Conservation (phyloP, 1,284 basidiomycete species). For the Stereum hirsutum region DNA sequence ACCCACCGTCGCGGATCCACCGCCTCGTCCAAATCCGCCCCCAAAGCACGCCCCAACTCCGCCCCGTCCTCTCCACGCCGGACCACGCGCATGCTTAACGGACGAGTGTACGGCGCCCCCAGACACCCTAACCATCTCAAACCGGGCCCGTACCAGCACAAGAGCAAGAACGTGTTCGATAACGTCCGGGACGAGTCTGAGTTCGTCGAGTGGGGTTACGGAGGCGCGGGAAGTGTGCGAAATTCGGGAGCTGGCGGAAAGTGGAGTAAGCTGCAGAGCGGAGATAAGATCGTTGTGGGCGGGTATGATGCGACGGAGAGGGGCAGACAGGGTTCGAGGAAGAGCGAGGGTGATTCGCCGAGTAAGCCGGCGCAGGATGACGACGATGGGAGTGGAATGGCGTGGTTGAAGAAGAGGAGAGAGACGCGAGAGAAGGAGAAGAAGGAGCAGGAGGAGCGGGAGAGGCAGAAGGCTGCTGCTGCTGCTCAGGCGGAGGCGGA, state of each 20-base stretch:
- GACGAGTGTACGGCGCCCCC: conserved; percentile 62
- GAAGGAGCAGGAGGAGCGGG: conserved; percentile 20
- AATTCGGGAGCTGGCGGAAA: conserved; percentile 13
- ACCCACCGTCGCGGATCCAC: conserved; percentile 1
- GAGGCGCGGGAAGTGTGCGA: conserved; percentile 68
- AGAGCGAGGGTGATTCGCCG: too few relatives aligned
- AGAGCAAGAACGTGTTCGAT: conserved; percentile 21
- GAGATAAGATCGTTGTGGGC: conserved; percentile 17
- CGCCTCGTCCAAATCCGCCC: conserved; percentile 3
- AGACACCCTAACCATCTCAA: conserved; percentile 14
- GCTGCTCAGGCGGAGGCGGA: not conserved
- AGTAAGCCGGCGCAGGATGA: conserved; percentile 21
- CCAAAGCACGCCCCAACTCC: conserved; percentile 19
- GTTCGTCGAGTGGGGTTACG: conserved; percentile 82
- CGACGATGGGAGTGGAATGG: conserved; percentile 70
- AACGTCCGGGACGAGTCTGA: conserved; percentile 44
- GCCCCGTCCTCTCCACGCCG: conserved; percentile 1
- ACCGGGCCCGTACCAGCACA: not conserved
- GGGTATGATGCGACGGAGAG: conserved; percentile 18
- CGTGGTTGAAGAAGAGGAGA: conserved; percentile 53
- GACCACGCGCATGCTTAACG: conserved; percentile 48
- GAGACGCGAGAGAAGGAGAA: conserved; percentile 33
- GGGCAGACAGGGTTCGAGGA: conserved; percentile 8
- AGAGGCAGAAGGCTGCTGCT: conserved; percentile 16
- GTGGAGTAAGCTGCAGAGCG: conserved; percentile 35